phyloP scores from a whole-genome alignment of 192 early-diverging fungal species.

The Lunasporangiospora selenospora region DNA sequence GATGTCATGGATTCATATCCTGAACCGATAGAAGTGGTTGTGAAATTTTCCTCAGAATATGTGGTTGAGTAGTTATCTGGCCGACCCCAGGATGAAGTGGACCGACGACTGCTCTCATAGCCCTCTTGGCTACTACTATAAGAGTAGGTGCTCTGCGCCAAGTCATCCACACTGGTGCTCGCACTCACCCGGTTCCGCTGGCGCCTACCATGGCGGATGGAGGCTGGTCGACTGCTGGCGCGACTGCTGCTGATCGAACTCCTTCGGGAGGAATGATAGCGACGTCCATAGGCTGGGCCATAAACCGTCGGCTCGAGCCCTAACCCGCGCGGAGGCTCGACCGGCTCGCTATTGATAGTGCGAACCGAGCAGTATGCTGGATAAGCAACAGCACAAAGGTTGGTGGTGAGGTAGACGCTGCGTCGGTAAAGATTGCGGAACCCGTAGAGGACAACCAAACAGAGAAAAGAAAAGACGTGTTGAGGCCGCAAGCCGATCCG shows the following conservation, averaged over 20 bases:
- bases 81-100: conserved; percentile 33
- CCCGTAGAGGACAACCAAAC: conserved; percentile 19
- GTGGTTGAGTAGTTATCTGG: conserved; percentile 32
- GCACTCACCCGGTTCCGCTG: conserved; percentile 26
- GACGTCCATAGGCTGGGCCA: conserved; percentile 4
- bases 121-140: conserved; percentile 42
- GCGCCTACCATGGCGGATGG: neutral
- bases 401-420: conserved; percentile 50
- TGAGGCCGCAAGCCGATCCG: conserved; percentile 39
- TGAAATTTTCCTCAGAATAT: conserved; percentile 35
- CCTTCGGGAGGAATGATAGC: no score
- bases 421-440: conserved; percentile 45
- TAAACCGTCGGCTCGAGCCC: conserved; percentile 33
- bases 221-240: conserved; percentile 1
- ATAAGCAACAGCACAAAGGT: conserved; percentile 56
- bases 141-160: conserved; percentile 17
- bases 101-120: conserved; percentile 8
- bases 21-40: conserved; percentile 10
- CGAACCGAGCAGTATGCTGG: conserved; percentile 56
- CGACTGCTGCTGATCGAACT: conserved; percentile 21
- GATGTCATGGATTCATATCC: conserved; percentile 23
- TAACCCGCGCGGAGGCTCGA: conserved; percentile 18
- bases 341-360: conserved; percentile 47
- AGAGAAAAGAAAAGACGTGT: conserved; percentile 42
- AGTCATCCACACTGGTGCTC: conserved; percentile 1